Evolutionary conservation across 495 filamentous ascomycete species (phyloP), one percentile per base, ranked within the genome.

Genomic region (Patellaria atrata): DNA sequence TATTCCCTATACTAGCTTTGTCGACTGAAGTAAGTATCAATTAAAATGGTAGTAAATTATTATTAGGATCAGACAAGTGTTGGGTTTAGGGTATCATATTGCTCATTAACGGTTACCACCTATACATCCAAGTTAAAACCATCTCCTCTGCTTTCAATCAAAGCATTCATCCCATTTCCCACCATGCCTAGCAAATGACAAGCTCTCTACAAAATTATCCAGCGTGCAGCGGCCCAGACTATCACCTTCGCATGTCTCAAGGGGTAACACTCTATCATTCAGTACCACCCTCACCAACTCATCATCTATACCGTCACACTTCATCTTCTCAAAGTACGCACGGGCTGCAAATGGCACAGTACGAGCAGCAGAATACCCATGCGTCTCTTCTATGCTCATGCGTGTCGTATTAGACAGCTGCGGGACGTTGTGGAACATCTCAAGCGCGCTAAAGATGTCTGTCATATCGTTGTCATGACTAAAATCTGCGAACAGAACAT

Each of bases 401-500:
- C 69, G 47, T 11, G 64, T 54, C 4, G 67, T 63, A 22, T 57
- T 62, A 0, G 62, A 58, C 1, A 77, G 54, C 0, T 59, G 55
- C 5, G 33, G 45, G 0, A 72, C 78, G 15, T 46, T 52, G 22
- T 82, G 77, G 50, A 80, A 89, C 34, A 91, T 43, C 0, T 82
- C 77, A 38, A 93, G 47, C 1, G 82, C 80, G 12, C 67, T 68
- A 54, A 79, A 75, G 20, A 84, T 70, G 12, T 63, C 62, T 10
- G 71, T 70, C 71, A 91, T 77, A 39, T 78, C 73, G 50, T 89
- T 91, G 55, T 93, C 84, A 48, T 93, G 84, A 14, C 73, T 77
- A 50, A 93, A 91, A 55, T 93, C 84, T 0, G 80, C 82, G 40
- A 83, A 93, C 3, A 89, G 53, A 4, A 39, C 56, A 10, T 25